phyloP scores from a whole-genome alignment of 495 filamentous ascomycete species.

The Penicillium dipodomyicola region DNA sequence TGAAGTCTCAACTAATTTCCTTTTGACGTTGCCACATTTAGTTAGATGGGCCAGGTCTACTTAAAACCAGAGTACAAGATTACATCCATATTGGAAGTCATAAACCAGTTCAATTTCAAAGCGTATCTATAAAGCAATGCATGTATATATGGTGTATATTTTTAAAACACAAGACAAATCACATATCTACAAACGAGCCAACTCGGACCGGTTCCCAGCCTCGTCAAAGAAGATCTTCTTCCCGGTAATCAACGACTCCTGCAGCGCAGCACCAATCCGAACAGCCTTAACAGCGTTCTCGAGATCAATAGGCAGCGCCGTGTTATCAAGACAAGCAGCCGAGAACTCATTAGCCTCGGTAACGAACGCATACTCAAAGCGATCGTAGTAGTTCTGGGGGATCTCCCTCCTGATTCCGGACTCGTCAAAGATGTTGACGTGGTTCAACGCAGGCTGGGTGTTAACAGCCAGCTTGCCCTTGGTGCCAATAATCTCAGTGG shows the following conservation, averaged over 20 bases:
- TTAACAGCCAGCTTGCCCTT: slow-evolving; percentile 59
- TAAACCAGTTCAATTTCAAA: background rate
- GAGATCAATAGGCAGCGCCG: slow-evolving; percentile 52
- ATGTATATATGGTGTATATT: background rate
- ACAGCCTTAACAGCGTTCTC: slow-evolving; percentile 57
- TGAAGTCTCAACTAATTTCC: background rate
- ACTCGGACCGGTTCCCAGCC: slow-evolving; percentile 42
- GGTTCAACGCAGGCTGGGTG: slow-evolving; percentile 48
- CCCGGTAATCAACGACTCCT: slow-evolving; percentile 55
- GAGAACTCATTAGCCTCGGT: slow-evolving; percentile 62
- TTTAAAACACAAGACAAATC: background rate
- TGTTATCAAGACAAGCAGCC: slow-evolving; percentile 50
- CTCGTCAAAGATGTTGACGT: slow-evolving; percentile 52
- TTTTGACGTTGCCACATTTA: background rate
- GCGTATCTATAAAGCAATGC: background rate
- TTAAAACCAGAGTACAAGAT: background rate
- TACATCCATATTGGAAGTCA: background rate
- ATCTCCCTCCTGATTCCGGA: slow-evolving; percentile 55
- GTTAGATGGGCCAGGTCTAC: background rate
- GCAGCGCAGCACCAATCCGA: slow-evolving; percentile 57
- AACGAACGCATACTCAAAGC: slow-evolving; percentile 63
- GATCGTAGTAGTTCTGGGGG: slow-evolving; percentile 56
- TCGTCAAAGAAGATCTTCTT: slow-evolving; percentile 58
- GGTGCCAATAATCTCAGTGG: slow-evolving; percentile 63
- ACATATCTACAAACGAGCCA: slow-evolving; percentile 15